Base-by-base conservation (phyloP, 2,329 filamentous ascomycete species). In the Xylariaceae sp. region DNA sequence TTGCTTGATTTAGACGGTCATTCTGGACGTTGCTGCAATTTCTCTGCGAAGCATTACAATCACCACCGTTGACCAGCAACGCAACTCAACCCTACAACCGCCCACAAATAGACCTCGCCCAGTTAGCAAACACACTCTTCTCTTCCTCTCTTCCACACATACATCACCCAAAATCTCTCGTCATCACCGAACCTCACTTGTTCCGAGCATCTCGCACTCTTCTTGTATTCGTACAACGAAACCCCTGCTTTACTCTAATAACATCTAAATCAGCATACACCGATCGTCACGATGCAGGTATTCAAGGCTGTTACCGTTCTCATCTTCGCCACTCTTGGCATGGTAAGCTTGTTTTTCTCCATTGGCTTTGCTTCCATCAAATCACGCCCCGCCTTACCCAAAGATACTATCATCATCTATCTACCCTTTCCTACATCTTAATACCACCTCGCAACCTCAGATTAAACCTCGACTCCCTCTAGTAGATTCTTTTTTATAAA, bases 201-300 rank as follows among this genome's bases (percentile, higher is more conserved):
- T 8, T 16, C 24, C 8, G 32, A 13, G n/a, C 15, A 42, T 21
- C 32, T 45, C 35, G 11, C 13, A 39, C 44, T 29, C 35, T 32
- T 47, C 46, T 43, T 30, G 29, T 26, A 23, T 49, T 43, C 40
- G 24, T 40, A 30, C 42, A 33, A 40, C n/a, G 26, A 57, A 20
- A 23, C 45, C 51, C 49, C 37, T 46, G 43, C 44, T 37, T 46
- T 35, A 37, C n/a, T 35, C 13, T 3, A 32, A 15, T 15, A 58
- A 48, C 50, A 42, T 60, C 47, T 40, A 43, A 55, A 24, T 15
- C 46, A 26, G 21, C 40, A 39, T 49, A 39, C 30, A 39, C 49
- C 44, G 29, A 29, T 39, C 53, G 39, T 60, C 63, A 66, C 50
- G 53, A 69, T 69, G 67, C 65, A 65, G 59, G 63, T 64, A 57